phyloP scores from a whole-genome alignment of 1,139 yeast genomes.

The Saccharomyces hybrid region DNA sequence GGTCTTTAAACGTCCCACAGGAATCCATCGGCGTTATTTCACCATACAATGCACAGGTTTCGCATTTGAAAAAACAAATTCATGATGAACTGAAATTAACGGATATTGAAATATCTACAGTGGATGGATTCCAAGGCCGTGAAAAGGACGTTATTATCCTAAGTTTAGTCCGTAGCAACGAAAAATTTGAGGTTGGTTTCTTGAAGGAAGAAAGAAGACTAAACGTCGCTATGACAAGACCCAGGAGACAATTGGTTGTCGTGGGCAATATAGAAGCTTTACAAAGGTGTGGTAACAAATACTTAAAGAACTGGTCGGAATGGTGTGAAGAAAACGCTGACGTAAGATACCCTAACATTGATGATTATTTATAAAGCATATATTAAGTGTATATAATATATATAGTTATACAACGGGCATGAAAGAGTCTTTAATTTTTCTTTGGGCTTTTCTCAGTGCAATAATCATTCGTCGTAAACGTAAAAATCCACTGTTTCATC shows the following conservation, averaged over 20 bases:
- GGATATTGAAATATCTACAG: slow-evolving; percentile 66
- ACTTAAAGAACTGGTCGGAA: slow-evolving; percentile 57
- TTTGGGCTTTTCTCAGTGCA: background rate
- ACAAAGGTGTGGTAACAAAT: slow-evolving; percentile 38
- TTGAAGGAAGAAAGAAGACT: slow-evolving; percentile 61
- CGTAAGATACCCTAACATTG: slow-evolving; percentile 56
- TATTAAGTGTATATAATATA: slow-evolving; percentile 3
- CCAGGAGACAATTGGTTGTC: slow-evolving; percentile 76
- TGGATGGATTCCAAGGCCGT: slow-evolving; percentile 90
- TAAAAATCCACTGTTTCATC: slow-evolving; percentile 41
- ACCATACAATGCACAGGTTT: slow-evolving; percentile 84
- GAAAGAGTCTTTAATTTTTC: background rate
- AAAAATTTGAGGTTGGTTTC: slow-evolving; percentile 61
- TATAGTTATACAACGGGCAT: background rate
- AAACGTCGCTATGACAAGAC: slow-evolving; percentile 89
- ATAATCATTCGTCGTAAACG: slow-evolving; percentile 33
- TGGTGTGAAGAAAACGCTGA: slow-evolving; percentile 67
- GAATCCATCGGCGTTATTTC: slow-evolving; percentile 71
- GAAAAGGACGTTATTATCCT: slow-evolving; percentile 80
- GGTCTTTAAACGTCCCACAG: slow-evolving; percentile 42
- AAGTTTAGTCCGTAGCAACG: slow-evolving; percentile 75
- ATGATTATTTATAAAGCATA: slow-evolving; percentile 23
- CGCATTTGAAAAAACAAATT: slow-evolving; percentile 45
- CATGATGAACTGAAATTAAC: slow-evolving; percentile 35
- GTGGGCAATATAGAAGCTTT: slow-evolving; percentile 76